Percentiles rank a stretch among this genome's conserved stretches.
These are phyloP conservation scores for Geum urbanum DNA, from an alignment of 306 rosid species.

Conservation along the genomic window DNA sequence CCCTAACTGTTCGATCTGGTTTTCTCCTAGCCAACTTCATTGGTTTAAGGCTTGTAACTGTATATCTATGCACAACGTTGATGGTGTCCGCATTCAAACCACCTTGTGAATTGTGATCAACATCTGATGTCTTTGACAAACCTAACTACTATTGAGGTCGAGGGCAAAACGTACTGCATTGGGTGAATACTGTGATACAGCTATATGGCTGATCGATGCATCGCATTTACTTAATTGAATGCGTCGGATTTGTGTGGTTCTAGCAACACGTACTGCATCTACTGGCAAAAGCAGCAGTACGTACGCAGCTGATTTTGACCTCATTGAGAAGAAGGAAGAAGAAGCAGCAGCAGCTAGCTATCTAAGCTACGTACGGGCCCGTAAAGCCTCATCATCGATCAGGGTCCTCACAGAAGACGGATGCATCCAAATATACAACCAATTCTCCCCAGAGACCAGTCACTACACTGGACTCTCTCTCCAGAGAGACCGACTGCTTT, in stretches of 20 bases:
- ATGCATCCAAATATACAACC: neutral
- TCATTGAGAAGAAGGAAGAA: neutral
- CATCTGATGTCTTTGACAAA: too few relatives aligned
- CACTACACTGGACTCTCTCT: neutral
- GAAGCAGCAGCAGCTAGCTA: neutral
- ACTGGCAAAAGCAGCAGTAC: constrained; percentile 16
- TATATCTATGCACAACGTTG: too few relatives aligned
- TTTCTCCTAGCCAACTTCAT: too few relatives aligned
- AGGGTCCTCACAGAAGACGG: neutral
- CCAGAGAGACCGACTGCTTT: neutral
- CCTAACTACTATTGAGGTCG: neutral
- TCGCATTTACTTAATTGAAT: constrained; percentile 5
- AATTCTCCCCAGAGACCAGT: neutral
- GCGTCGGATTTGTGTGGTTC: constrained; percentile 1
- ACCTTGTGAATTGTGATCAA: too few relatives aligned
- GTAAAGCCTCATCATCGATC: neutral
- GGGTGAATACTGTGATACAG: neutral
- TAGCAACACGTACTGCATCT: neutral
- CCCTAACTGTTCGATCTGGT: too few relatives aligned
- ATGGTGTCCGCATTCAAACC: too few relatives aligned
- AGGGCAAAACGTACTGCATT: neutral
- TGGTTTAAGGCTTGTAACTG: too few relatives aligned
- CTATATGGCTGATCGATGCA: neutral
- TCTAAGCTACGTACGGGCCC: neutral
- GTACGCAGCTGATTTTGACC: neutral